A percentile compares a stretch with the other conserved stretches of the same genome.
These are phyloP conservation scores for Sclerotinia borealis DNA, from an alignment of 2,329 filamentous ascomycete species.

Conservation along the genomic window DNA sequence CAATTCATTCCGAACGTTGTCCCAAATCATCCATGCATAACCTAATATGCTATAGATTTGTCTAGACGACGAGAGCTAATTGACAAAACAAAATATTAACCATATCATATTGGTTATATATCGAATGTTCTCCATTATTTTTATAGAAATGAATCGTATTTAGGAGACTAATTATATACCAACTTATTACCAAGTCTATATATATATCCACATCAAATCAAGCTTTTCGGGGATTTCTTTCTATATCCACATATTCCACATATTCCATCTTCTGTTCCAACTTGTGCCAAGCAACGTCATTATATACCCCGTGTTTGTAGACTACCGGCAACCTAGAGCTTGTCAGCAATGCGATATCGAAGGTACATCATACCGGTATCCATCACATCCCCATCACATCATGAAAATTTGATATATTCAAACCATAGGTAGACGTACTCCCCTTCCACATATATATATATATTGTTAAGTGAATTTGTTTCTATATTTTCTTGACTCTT, in stretches of 20 bases:
- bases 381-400: too few species aligned
- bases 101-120: neutral
- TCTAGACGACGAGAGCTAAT: neutral
- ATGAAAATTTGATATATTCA: neutral
- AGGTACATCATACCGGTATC: neutral
- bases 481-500: neutral
- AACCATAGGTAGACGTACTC: neutral
- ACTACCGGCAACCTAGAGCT: too few species aligned
- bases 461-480: neutral
- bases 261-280: neutral
- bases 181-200: neutral
- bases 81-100: neutral
- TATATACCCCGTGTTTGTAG: too few species aligned
- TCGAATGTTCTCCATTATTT: neutral
- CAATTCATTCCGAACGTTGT: neutral
- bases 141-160: neutral
- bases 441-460: neutral
- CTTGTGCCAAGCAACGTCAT: slow-evolving; percentile 4
- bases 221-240: neutral
- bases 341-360: neutral
- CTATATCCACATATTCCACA: neutral
- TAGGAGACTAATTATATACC: neutral
- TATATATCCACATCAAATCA: too few species aligned
- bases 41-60: neutral
- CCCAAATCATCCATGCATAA: neutral